Conservation (phyloP, 805 yeast species). For the Candida koratica region DNA sequence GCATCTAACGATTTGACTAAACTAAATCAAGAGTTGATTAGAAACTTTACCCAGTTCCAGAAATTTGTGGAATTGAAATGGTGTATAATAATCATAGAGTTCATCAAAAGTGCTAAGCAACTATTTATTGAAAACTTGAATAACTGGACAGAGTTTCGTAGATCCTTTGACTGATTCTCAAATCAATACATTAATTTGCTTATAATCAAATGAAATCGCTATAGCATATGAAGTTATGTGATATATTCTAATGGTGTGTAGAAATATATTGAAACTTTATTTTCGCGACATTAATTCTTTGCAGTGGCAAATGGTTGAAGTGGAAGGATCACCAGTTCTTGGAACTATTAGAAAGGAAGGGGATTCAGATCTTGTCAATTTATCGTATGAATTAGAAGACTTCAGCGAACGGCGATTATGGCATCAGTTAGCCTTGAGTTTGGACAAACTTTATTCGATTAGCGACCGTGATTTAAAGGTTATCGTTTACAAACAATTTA, state of each 20-base stretch:
- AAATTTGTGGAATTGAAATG: constrained; percentile 39
- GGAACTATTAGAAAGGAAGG: constrained; percentile 65
- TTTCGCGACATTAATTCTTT: neutral
- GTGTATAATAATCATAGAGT: constrained; percentile 35
- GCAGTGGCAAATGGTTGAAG: constrained; percentile 37
- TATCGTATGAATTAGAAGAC: constrained; percentile 73
- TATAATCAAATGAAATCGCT: too few species aligned
- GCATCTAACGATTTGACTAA: constrained; percentile 41
- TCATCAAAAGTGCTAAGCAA: constrained; percentile 32
- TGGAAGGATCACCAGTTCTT: constrained; percentile 45
- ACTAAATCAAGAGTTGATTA: constrained; percentile 42
- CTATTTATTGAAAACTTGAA: constrained; percentile 29
- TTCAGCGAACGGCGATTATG: constrained; percentile 84
- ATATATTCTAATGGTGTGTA: too few species aligned
- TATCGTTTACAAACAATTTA: constrained; percentile 67
- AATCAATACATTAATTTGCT: too few species aligned
- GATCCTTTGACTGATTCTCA: constrained; percentile 3
- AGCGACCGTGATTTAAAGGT: constrained; percentile 47
- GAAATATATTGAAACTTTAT: too few species aligned
- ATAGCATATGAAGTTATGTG: too few species aligned
- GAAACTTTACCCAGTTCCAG: constrained; percentile 36
- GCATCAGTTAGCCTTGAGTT: constrained; percentile 81
- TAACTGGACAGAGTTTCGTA: constrained; percentile 33
- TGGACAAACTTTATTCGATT: constrained; percentile 52
- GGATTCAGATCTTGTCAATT: constrained; percentile 52